Base-by-base conservation (phyloP, 2,329 filamentous ascomycete species). In the Xylariales sp. region DNA sequence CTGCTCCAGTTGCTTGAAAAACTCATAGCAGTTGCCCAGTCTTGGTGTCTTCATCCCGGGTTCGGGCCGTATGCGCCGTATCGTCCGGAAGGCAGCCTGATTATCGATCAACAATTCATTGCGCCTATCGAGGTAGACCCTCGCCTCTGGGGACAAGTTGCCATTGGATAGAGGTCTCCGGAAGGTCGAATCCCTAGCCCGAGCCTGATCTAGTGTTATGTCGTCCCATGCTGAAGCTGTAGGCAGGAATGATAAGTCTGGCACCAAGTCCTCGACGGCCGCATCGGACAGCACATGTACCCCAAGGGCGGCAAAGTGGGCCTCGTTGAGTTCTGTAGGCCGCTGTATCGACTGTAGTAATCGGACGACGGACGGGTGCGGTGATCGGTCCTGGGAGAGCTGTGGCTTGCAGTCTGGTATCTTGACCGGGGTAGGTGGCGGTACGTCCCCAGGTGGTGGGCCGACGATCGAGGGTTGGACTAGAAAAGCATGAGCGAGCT, bases 11-110 rank as follows among this genome's bases (percentile, higher is more conserved):
- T 78, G 75, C 39, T 76, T 76, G 61, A 75, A 84, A 59, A 84
- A 83, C 58, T 83, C 80, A 51, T 82, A 83, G 4, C 76, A 72
- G 49, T 81, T 82, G 11, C 80, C 80, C 6, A 84, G 60, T 5
- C 78, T 73, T 21, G 72, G 69, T 25, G 73, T 65, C 33, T 68
- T 62, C 51, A 73, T 71, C 29, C 78, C 80, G 29, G 69, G 70
- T 24, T 70, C 68, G 1, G 74, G 63, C 5, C 70, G 68, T n/a
- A 82, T 64, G 32, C 80, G 72, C 18, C 78, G 73, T 41, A 83
- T 71, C 1, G 76, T 77, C 19, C 78, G 73, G 54, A 80, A 84
- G 6, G 79, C 80, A 29, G 72, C 66, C 31, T 75, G 69, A 46
- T 84, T 84, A 18, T 63, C 50, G 40, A 71, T 69, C 12, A 69